phyloP scores from a whole-genome alignment of 1,139 yeast species.

The Suhomyces anneliseae region DNA sequence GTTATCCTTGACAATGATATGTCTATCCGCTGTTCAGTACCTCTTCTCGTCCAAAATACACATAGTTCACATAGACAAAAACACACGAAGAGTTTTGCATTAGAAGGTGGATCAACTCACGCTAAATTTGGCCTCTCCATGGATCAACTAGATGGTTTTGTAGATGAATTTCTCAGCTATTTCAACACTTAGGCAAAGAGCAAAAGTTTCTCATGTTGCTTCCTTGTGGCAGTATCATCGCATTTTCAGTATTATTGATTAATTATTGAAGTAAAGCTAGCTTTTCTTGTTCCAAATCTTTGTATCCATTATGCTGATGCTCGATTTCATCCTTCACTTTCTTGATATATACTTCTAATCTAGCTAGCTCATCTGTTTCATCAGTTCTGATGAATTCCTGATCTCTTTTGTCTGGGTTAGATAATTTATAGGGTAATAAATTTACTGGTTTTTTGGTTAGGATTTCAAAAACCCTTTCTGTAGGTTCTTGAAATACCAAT shows the following conservation, averaged over 20 bases:
- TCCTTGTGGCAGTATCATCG: too few species aligned
- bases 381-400: constrained; percentile 46
- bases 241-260: too few species aligned
- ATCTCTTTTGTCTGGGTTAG: constrained; percentile 42
- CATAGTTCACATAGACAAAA: constrained; percentile 1
- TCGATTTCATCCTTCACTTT: constrained; percentile 62
- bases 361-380: constrained; percentile 77
- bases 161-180: constrained; percentile 23
- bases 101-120: constrained; percentile 10
- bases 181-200: constrained; percentile 3
- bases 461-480: constrained; percentile 79
- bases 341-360: constrained; percentile 65
- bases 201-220: too few species aligned
- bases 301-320: constrained; percentile 49
- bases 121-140: constrained; percentile 22
- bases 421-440: constrained; percentile 60
- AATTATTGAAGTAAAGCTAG: constrained; percentile 39
- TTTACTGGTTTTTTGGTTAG: constrained; percentile 78
- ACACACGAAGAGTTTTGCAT: constrained; percentile 3
- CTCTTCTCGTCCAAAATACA: constrained; percentile 14
- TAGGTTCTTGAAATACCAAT: constrained; percentile 92
- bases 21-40: constrained; percentile 24
- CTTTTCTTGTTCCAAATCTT: constrained; percentile 51
- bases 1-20: constrained; percentile 31
- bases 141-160: constrained; percentile 19